Evolutionary conservation across 805 yeast genomes (phyloP).

Genomic region (Saccharomycopsis oosterbeekiorum): DNA sequence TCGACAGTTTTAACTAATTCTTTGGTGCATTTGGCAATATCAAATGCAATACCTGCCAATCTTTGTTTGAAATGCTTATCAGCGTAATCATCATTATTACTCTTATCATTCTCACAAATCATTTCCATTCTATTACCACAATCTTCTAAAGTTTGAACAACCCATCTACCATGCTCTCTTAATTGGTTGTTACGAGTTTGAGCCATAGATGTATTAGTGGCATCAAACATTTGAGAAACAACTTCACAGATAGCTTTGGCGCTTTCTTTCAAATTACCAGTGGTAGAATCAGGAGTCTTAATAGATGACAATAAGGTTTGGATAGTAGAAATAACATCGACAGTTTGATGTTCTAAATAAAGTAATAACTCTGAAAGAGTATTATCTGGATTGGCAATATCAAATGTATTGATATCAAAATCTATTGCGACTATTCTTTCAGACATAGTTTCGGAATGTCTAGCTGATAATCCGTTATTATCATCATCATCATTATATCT

Average conservation of each 20-base stretch:
- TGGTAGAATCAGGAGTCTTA: constrained; percentile 65
- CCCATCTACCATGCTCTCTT: constrained; percentile 87
- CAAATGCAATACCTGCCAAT: constrained; percentile 92
- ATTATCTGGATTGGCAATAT: constrained; percentile 80
- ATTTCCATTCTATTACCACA: constrained; percentile 76
- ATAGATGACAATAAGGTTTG: constrained; percentile 72
- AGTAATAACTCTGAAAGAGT: constrained; percentile 73
- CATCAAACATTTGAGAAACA: constrained; percentile 80
- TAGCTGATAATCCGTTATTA: constrained; percentile 12
- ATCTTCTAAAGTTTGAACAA: constrained; percentile 75
- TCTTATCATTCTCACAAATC: constrained; percentile 40
- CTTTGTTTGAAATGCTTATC: constrained; percentile 87
- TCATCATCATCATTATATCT: neutral
- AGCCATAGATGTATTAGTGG: constrained; percentile 78
- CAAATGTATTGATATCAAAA: constrained; percentile 66
- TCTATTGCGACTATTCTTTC: constrained; percentile 22
- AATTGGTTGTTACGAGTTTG: constrained; percentile 78
- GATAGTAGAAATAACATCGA: constrained; percentile 81
- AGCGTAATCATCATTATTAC: constrained; percentile 54
- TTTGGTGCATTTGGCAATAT: constrained; percentile 91
- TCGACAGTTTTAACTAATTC: constrained; percentile 94
- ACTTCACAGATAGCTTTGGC: constrained; percentile 70
- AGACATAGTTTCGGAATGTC: constrained; percentile 15
- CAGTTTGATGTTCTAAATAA: constrained; percentile 89
- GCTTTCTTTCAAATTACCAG: constrained; percentile 61